These are phyloP conservation scores for Nannizziopsis arthrosporioides DNA, from an alignment of 2,329 filamentous ascomycete species.

Conservation along the genomic window DNA sequence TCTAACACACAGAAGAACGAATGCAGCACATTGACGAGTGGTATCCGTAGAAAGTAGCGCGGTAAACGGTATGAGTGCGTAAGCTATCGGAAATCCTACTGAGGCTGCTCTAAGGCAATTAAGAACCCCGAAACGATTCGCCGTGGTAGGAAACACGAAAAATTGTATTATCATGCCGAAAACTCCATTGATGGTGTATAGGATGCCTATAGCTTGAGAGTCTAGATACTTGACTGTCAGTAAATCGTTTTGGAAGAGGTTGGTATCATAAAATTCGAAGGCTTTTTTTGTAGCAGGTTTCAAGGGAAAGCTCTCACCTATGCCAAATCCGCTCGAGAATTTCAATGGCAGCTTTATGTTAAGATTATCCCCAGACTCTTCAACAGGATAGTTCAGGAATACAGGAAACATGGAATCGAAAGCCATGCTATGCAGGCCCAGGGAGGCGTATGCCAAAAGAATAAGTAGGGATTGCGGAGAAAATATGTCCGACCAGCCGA, in stretches of 20 bases:
- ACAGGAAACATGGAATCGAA: constrained; percentile 84
- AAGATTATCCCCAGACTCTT: constrained; percentile 44
- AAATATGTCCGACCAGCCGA: constrained; percentile 52
- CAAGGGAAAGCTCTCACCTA: constrained; percentile 29
- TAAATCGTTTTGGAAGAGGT: too few species aligned
- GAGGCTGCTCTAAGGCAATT: constrained; percentile 59
- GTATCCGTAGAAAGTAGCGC: constrained; percentile 45
- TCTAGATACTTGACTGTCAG: constrained; percentile 27
- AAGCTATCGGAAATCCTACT: constrained; percentile 59
- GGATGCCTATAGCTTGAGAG: constrained; percentile 64
- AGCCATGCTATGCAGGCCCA: constrained; percentile 70
- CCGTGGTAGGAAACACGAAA: constrained; percentile 66
- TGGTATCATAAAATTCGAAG: too few species aligned
- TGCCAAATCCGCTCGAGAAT: constrained; percentile 71
- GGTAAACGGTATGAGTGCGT: constrained; percentile 71
- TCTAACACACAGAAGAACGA: constrained; percentile 60
- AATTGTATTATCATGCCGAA: constrained; percentile 76
- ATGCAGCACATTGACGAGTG: constrained; percentile 49
- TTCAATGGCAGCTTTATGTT: constrained; percentile 59
- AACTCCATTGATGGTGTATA: constrained; percentile 75
- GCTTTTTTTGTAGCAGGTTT: too few species aligned
- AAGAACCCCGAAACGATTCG: constrained; percentile 60
- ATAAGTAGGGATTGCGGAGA: constrained; percentile 63
- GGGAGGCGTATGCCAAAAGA: constrained; percentile 63
- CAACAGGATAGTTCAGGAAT: constrained; percentile 65